Conservation (phyloP, 2,329 filamentous ascomycete genomes). For the Cyclaneusma minus region DNA sequence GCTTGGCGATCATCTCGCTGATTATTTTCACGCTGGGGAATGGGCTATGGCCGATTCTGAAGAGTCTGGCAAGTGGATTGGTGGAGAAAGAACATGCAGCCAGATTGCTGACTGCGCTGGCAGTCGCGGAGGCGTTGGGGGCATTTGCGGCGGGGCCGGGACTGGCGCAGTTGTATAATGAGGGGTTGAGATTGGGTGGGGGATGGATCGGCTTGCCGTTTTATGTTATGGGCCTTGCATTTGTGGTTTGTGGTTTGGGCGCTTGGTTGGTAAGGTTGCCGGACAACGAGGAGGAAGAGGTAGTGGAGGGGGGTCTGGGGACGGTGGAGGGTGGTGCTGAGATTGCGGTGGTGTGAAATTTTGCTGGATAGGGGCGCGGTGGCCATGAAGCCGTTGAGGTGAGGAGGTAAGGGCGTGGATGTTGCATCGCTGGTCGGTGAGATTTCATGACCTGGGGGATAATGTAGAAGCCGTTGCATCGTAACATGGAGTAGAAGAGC, state of each 20-base stretch:
- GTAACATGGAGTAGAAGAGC: too few relatives aligned
- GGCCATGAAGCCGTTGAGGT: too few relatives aligned
- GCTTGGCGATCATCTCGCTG: constrained; percentile 10
- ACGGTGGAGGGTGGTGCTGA: too few relatives aligned
- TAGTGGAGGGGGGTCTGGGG: too few relatives aligned
- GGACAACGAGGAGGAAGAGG: too few relatives aligned
- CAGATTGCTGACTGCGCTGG: constrained; percentile 12
- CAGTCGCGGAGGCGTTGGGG: constrained; percentile 12
- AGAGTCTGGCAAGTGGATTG: constrained; percentile 12
- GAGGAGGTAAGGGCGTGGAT: too few relatives aligned
- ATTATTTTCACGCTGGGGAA: constrained; percentile 13
- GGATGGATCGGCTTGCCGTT: constrained; percentile 15
- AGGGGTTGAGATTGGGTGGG: constrained; percentile 11
- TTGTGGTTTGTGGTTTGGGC: constrained; percentile 5
- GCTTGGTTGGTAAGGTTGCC: too few relatives aligned
- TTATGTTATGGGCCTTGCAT: constrained; percentile 7
- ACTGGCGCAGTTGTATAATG: constrained; percentile 10
- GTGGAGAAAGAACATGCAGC: constrained; percentile 14
- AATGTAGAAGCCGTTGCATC: too few relatives aligned
- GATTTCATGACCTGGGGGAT: too few relatives aligned
- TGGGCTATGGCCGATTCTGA: constrained; percentile 8
- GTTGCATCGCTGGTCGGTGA: too few relatives aligned
- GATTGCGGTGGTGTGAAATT: too few relatives aligned
- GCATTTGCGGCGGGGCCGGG: constrained; percentile 10
- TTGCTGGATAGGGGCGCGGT: too few relatives aligned